Evolutionary conservation across 768 basidiomycete genomes (phyloP), one percentile per base, ranked within the genome.

Genomic region (Xerocomus potaroensis): DNA sequence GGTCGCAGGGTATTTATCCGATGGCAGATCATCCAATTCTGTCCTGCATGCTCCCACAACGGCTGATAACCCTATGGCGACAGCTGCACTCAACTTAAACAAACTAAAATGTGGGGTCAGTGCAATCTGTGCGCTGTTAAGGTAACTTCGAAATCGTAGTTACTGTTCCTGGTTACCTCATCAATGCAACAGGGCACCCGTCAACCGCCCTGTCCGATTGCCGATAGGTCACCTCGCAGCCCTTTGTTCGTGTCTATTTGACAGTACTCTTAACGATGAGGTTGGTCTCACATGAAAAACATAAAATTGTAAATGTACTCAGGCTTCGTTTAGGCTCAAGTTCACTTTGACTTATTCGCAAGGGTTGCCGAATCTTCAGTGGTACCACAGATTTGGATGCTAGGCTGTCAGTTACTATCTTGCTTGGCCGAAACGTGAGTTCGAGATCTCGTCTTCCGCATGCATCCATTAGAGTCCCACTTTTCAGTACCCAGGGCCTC

Each of bases 161-260:
- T 30, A 29, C 15, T 8, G 29, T 43, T 24, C 14, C 43, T 23
- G 10, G 47, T 29, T 35, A 12, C 45, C 46, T 45, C 30, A 50
- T 41, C 23, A 41, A 22, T 14, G 23, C 5, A 30, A 3, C 49
- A 89, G 85, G 37, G 68, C 80, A 11, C 63, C 73, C 3, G 71
- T 73, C 2, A 70, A 75, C 35, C 78, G 89, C 8, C 80, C 85
- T 15, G 80, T 91, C 0, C 72, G 75, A 51, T 59, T 91, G 8
- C 87, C 90, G 1, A 56, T 87, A n/a, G 89, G 87, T 4, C 59
- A 70, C 31, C 55, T 90, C 15, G 70, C 76, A 11, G 72, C 74
- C 35, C 74, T 90, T 26, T 70, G 73, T 21, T 59, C 69, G 21
- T 71, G 75, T 8, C 67, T 91, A 15, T 56, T 81, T 58, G 66